Conservation (phyloP, 2,329 filamentous ascomycete genomes). For the Huntiella moniliformis region DNA sequence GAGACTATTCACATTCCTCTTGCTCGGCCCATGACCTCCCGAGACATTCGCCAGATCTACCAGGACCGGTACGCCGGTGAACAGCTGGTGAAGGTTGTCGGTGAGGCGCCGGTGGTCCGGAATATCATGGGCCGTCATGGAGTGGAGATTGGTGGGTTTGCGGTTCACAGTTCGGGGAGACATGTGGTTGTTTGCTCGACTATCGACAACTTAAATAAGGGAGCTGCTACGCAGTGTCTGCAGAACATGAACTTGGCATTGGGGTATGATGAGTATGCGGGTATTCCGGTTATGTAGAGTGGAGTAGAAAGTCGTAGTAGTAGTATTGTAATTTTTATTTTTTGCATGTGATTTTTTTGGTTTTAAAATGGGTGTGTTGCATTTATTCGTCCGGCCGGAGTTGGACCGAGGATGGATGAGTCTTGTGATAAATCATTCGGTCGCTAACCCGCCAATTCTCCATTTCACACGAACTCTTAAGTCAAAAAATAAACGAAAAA, state of each 20-base stretch:
- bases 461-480: background rate
- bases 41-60: conserved; percentile 85
- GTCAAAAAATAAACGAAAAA: background rate
- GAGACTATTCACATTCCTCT: conserved; percentile 83
- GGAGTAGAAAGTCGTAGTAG: background rate
- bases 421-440: background rate
- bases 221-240: conserved; percentile 78
- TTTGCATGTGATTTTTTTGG: background rate
- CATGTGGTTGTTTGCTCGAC: conserved; percentile 85
- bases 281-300: conserved; percentile 43
- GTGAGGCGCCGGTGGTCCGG: conserved; percentile 74
- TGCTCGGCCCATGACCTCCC: conserved; percentile 67
- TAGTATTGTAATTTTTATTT: background rate
- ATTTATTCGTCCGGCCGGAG: no score
- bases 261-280: conserved; percentile 74
- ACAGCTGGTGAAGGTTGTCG: conserved; percentile 81
- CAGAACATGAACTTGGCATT: conserved; percentile 93
- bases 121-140: conserved; percentile 69
- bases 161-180: conserved; percentile 77
- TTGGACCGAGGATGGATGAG: background rate
- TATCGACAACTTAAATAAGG: conserved; percentile 88
- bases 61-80: conserved; percentile 93
- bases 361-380: background rate
- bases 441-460: background rate
- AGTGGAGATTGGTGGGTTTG: conserved; percentile 87